Evolutionary conservation across 169 alveolate species (phyloP).

Genomic region (Plasmodium fragile): DNA sequence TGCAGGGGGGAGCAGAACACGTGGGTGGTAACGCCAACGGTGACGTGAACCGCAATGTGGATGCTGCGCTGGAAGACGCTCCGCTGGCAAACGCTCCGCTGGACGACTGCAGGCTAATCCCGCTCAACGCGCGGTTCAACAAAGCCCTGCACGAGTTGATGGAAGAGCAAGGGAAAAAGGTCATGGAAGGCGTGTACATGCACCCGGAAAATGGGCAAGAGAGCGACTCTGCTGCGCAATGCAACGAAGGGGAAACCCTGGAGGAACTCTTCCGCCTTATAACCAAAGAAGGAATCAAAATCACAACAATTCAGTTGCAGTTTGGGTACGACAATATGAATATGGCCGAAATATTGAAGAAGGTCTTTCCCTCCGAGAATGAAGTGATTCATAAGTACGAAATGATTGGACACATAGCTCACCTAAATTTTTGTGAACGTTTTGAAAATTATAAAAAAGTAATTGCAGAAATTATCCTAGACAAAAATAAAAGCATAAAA

Average conservation of each 20-base stretch:
- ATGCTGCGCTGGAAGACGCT: neutral
- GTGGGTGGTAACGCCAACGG: neutral
- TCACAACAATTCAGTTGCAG: conserved; percentile 4
- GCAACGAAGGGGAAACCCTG: neutral
- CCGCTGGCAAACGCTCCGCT: neutral
- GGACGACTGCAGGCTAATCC: conserved; percentile 29
- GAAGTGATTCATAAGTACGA: conserved; percentile 90
- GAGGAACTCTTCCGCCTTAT: conserved; percentile 21
- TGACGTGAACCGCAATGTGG: neutral
- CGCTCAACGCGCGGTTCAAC: conserved; percentile 44
- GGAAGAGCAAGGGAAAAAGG: neutral
- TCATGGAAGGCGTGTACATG: neutral
- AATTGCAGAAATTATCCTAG: conserved; percentile 90
- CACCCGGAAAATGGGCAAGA: neutral
- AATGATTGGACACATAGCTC: conserved; percentile 93
- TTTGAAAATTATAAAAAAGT: conserved; percentile 86
- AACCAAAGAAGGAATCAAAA: conserved; percentile 25
- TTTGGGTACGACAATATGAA: conserved; percentile 72
- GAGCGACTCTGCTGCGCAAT: neutral
- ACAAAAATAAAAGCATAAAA: conserved; percentile 88
- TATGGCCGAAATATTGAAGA: conserved; percentile 81
- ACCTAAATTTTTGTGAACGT: conserved; percentile 89
- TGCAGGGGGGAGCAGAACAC: neutral
- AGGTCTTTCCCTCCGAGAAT: conserved; percentile 78
- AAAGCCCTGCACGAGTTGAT: conserved; percentile 13